Percentiles rank a stretch among this genome's conserved stretches.
phyloP scores from a whole-genome alignment of 208 protist genomes.

The Trypanosoma platydactyli region DNA sequence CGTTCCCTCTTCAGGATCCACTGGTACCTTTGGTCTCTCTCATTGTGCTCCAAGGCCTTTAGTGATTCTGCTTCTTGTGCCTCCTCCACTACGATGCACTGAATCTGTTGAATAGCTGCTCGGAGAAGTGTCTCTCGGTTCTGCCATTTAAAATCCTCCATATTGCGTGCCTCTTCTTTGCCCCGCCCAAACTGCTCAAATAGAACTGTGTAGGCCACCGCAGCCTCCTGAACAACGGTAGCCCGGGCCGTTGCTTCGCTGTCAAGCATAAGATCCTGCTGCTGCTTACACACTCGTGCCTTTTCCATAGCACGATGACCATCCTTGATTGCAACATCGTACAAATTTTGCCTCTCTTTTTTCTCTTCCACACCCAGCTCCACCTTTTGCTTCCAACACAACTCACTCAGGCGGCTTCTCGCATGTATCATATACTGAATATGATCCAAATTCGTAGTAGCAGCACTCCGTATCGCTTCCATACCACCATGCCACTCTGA shows the following conservation, averaged over 20 bases:
- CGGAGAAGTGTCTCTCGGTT: conserved; percentile 22
- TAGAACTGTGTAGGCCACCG: conserved; percentile 29
- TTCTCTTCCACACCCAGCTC: conserved; percentile 19
- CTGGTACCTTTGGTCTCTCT: conserved; percentile 39
- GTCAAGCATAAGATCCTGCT: conserved; percentile 15
- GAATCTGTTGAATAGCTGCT: conserved; percentile 34
- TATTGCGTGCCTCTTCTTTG: conserved; percentile 16
- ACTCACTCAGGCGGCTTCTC: conserved; percentile 3
- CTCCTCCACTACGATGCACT: conserved; percentile 45
- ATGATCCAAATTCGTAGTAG: background rate
- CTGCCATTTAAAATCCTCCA: conserved; percentile 18
- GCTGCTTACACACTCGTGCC: conserved; percentile 28
- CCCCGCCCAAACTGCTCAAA: conserved; percentile 38
- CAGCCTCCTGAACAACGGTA: conserved; percentile 26
- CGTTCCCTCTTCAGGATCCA: conserved; percentile 42
- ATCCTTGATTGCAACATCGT: conserved; percentile 25
- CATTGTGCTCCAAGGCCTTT: conserved; percentile 31
- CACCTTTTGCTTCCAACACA: conserved; percentile 8
- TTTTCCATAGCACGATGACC: conserved; percentile 28
- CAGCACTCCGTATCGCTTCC: conserved; percentile 8
- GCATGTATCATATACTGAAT: conserved; percentile 13
- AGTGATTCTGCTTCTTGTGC: conserved; percentile 29
- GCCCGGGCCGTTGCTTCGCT: conserved; percentile 23
- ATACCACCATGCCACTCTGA: conserved; percentile 24
- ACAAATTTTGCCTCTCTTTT: conserved; percentile 19